A percentile compares a stretch with the other conserved stretches of the same genome.
phyloP scores from a whole-genome alignment of 2,329 filamentous ascomycete species.

The Periglandula ipomoeae region DNA sequence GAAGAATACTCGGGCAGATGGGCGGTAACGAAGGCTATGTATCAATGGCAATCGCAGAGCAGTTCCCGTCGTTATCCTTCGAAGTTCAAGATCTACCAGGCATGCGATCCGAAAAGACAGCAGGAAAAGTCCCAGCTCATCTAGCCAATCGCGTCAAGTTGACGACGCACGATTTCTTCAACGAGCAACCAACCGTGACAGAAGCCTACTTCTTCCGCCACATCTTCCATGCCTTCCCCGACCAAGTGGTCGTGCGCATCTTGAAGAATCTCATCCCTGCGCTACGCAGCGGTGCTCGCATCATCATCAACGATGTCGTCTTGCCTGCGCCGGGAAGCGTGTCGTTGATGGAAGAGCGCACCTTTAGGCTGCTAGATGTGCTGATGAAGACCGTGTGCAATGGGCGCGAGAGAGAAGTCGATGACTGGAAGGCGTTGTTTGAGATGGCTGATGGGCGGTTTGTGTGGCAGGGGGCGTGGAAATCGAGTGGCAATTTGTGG shows the following conservation, averaged over 20 bases:
- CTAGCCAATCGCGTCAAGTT: slow-evolving; percentile 26
- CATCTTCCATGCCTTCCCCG: slow-evolving; percentile 48
- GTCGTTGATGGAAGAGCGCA: slow-evolving; percentile 26
- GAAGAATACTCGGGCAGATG: slow-evolving; percentile 10
- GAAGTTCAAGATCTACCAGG: slow-evolving; percentile 40
- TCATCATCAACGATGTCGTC: slow-evolving; percentile 30
- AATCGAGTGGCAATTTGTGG: slow-evolving; percentile 21
- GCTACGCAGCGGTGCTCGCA: slow-evolving; percentile 36
- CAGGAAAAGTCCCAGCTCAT: slow-evolving; percentile 20
- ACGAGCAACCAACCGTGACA: slow-evolving; percentile 37
- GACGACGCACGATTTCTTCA: slow-evolving; percentile 43
- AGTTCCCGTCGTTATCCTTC: slow-evolving; percentile 24
- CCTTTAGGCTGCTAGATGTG: slow-evolving; percentile 33
- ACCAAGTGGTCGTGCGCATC: slow-evolving; percentile 34
- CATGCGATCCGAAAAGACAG: slow-evolving; percentile 26
- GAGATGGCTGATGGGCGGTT: slow-evolving; percentile 27
- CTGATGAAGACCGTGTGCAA: slow-evolving; percentile 38
- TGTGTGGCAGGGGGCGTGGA: slow-evolving; percentile 22
- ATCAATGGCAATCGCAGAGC: slow-evolving; percentile 13
- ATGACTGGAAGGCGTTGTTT: slow-evolving; percentile 35
- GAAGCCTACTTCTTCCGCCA: slow-evolving; percentile 45
- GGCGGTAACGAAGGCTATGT: slow-evolving; percentile 18
- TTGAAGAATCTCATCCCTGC: slow-evolving; percentile 37
- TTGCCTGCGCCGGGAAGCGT: slow-evolving; percentile 22
- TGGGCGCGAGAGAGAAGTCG: slow-evolving; percentile 33